Percentiles rank a stretch among this genome's conserved stretches.
Evolutionary conservation across 768 basidiomycete species (phyloP).

Genomic region (Amanita polypyramis): DNA sequence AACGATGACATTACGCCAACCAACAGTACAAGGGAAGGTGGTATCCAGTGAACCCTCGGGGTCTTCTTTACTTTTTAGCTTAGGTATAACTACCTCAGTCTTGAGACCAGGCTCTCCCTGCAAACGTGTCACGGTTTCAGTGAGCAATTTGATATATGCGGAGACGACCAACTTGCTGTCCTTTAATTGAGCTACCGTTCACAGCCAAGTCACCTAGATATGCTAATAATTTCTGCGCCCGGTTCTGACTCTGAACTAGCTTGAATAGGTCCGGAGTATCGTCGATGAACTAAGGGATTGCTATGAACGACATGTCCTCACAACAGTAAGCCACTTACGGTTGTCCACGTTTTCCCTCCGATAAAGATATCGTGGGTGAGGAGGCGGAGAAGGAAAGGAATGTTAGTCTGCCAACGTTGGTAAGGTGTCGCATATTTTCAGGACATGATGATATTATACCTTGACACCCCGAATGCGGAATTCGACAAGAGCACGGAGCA

Average conservation of each 20-base stretch:
- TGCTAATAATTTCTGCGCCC: conserved; percentile 93
- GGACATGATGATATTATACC: conserved; percentile 25
- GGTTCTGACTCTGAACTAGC: conserved; percentile 94
- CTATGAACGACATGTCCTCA: neutral
- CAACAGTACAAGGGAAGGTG: conserved; percentile 70
- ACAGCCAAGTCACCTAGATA: conserved; percentile 97
- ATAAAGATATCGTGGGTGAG: conserved; percentile 96
- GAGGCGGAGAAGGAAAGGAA: conserved; percentile 97
- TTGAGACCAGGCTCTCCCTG: conserved; percentile 91
- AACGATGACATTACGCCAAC: conserved; percentile 98
- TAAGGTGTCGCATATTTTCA: neutral
- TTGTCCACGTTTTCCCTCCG: conserved; percentile 97
- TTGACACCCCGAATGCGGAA: conserved; percentile 99
- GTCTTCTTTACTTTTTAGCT: conserved; percentile 68
- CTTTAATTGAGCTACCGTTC: conserved; percentile 97
- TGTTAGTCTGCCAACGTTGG: conserved; percentile 66
- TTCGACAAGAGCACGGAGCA: conserved; percentile 98
- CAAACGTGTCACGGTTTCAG: neutral
- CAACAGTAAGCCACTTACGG: conserved; percentile 20
- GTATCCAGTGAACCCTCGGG: conserved; percentile 72
- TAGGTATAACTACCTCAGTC: conserved; percentile 77
- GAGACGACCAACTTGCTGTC: conserved; percentile 45
- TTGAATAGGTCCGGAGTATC: conserved; percentile 99
- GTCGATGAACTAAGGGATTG: conserved; percentile 75
- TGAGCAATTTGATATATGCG: neutral